A percentile compares a stretch with the other conserved stretches of the same genome.
Conservation (phyloP, 495 filamentous ascomycete species). For the Xylaria grammica region DNA sequence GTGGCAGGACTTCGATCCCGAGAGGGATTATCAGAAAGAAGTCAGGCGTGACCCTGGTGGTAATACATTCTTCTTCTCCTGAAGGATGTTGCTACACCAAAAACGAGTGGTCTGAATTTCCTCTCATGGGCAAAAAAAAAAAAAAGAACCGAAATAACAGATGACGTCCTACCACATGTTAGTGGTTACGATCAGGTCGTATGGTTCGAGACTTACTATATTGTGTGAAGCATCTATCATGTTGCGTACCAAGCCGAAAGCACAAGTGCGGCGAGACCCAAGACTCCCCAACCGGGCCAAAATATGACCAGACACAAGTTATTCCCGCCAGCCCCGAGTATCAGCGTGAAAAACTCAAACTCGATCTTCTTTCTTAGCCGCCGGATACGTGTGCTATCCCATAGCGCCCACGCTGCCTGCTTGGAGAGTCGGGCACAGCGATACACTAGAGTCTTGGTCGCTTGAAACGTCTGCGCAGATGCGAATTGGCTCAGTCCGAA, state of each 20-base stretch:
- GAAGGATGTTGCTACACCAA: slow-evolving; percentile 10
- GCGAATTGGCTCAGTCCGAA: slow-evolving; percentile 26
- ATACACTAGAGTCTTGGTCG: slow-evolving; percentile 20
- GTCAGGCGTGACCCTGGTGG: slow-evolving; percentile 83
- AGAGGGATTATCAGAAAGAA: slow-evolving; percentile 80
- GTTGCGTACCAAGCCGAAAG: slow-evolving; percentile 8
- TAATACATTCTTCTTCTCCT: slow-evolving; percentile 91
- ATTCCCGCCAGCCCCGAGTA: slow-evolving; percentile 49
- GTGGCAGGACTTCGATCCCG: slow-evolving; percentile 94
- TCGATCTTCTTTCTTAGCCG: slow-evolving; percentile 46
- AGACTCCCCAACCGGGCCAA: slow-evolving; percentile 56
- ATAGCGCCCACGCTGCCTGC: slow-evolving; percentile 24
- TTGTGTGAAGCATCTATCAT: not conserved
- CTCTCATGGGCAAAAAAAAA: not conserved
- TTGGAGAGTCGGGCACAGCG: slow-evolving; percentile 8
- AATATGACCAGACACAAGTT: slow-evolving; percentile 48
- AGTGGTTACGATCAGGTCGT: not conserved
- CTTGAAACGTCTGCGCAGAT: slow-evolving; percentile 26
- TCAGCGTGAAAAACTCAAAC: slow-evolving; percentile 49
- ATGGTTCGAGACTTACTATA: not conserved
- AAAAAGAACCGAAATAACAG: not conserved
- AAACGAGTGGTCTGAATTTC: not conserved
- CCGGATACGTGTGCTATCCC: slow-evolving; percentile 38
- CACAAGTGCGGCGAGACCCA: slow-evolving; percentile 30
- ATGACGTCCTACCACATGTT: not conserved